Percentiles rank a stretch among this genome's conserved stretches.
Conservation (phyloP, 2,329 filamentous ascomycete species). For the Microdochium paspali region DNA sequence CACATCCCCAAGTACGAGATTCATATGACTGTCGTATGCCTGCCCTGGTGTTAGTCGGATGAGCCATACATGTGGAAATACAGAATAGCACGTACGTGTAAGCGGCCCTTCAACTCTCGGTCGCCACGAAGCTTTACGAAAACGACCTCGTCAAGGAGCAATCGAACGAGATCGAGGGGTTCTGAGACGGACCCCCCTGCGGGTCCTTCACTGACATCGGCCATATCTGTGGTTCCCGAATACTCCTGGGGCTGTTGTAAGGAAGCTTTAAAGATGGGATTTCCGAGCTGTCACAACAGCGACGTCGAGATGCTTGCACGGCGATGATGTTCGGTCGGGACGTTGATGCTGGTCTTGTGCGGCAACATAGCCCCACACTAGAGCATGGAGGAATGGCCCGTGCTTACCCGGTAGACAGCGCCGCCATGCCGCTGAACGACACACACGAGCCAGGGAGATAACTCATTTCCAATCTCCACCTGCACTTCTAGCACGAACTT, state of each 20-base stretch:
- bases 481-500: neutral
- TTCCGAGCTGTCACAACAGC: too few relatives aligned
- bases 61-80: neutral
- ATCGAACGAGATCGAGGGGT: constrained; percentile 88
- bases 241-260: neutral
- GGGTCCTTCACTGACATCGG: constrained; percentile 68
- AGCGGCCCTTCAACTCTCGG: constrained; percentile 84
- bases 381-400: neutral
- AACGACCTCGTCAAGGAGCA: constrained; percentile 90
- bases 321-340: too few relatives aligned
- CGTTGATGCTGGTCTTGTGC: too few relatives aligned
- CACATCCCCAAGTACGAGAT: constrained; percentile 89
- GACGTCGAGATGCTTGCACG: neutral
- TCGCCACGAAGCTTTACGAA: constrained; percentile 97
- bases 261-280: too few relatives aligned
- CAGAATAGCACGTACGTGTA: constrained; percentile 63
- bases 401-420: neutral
- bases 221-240: constrained; percentile 46
- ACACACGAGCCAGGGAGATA: neutral
- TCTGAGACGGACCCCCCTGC: constrained; percentile 72
- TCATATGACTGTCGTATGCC: constrained; percentile 99
- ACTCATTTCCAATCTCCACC: neutral
- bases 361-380: neutral
- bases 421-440: too few relatives aligned
- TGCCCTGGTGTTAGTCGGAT: constrained; percentile 26